These are phyloP conservation scores for Tetracladium setigerum DNA, from an alignment of 495 filamentous ascomycete genomes.

Conservation along the genomic window DNA sequence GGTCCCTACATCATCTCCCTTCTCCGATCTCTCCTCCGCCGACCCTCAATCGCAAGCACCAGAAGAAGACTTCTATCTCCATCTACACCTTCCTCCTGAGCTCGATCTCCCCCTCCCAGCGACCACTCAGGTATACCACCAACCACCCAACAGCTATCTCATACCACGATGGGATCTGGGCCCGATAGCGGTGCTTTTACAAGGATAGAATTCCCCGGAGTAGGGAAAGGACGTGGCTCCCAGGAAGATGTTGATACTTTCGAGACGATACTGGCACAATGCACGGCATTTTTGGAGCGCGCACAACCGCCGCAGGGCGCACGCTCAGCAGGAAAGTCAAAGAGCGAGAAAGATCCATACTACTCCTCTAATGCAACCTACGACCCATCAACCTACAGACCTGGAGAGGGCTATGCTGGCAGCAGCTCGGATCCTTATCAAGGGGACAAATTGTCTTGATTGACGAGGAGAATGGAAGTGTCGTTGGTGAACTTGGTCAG, in stretches of 20 bases:
- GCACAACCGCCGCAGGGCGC: conserved; percentile 48
- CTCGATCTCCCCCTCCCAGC: conserved; percentile 84
- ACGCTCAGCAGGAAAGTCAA: conserved; percentile 18
- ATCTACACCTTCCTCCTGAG: conserved; percentile 89
- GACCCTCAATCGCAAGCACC: conserved; percentile 48
- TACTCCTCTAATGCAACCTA: conserved; percentile 45
- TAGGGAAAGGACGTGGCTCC: conserved; percentile 58
- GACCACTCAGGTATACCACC: conserved; percentile 91
- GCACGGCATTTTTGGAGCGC: conserved; percentile 85
- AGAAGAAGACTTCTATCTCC: conserved; percentile 92
- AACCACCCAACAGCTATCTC: conserved; percentile 80
- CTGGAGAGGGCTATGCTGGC: conserved; percentile 67
- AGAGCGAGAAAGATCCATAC: conserved; percentile 28
- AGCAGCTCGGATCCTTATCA: conserved; percentile 40
- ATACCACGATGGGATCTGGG: conserved; percentile 91
- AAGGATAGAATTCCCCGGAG: conserved; percentile 74
- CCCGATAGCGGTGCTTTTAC: conserved; percentile 85
- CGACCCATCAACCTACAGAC: conserved; percentile 71
- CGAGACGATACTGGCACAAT: conserved; percentile 92
- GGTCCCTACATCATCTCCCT: conserved; percentile 77
- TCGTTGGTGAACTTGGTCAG: conserved; percentile 84
- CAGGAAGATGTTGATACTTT: conserved; percentile 96
- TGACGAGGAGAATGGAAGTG: conserved; percentile 90
- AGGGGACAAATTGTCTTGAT: conserved; percentile 83
- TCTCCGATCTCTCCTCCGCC: conserved; percentile 51